phyloP scores from a whole-genome alignment of 257 asterid species.

The Euphrasia confusa region DNA sequence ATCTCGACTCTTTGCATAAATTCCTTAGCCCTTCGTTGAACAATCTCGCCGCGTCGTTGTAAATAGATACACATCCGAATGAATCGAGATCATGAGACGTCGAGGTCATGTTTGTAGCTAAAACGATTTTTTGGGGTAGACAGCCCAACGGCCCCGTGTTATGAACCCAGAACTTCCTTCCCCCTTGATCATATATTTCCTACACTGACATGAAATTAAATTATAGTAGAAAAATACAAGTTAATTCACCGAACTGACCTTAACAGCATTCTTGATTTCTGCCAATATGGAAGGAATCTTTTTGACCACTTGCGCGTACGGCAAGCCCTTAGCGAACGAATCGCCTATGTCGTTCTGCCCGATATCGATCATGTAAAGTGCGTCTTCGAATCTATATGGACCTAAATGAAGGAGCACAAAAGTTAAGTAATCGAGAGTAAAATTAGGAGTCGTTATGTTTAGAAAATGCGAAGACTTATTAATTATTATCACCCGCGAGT shows the following conservation, averaged over 20 bases:
- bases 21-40: slow-evolving; percentile 64
- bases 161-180: slow-evolving; percentile 86
- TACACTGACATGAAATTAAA: slow-evolving; percentile 27
- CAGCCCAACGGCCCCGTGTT: slow-evolving; percentile 94
- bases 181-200: slow-evolving; percentile 64
- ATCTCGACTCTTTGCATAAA: slow-evolving; percentile 41
- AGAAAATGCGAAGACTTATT: slow-evolving; percentile 1
- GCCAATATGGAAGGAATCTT: slow-evolving; percentile 54
- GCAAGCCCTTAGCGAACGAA: slow-evolving; percentile 58
- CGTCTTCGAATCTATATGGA: slow-evolving; percentile 48
- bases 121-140: slow-evolving; percentile 64
- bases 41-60: slow-evolving; percentile 52
- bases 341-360: slow-evolving; percentile 84
- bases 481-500: slow-evolving; percentile 47
- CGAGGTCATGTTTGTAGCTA: slow-evolving; percentile 30
- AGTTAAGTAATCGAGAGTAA: background rate
- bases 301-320: slow-evolving; percentile 56
- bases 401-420: slow-evolving; percentile 32
- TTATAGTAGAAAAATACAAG: background rate
- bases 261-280: slow-evolving; percentile 57
- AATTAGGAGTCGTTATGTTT: background rate
- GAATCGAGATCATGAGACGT: slow-evolving; percentile 37
- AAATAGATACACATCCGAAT: slow-evolving; percentile 62
- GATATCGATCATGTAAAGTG: slow-evolving; percentile 76
- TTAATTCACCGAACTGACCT: slow-evolving; percentile 34